phyloP scores from a whole-genome alignment of 441 rosid genomes.

The Sinapis alba region DNA sequence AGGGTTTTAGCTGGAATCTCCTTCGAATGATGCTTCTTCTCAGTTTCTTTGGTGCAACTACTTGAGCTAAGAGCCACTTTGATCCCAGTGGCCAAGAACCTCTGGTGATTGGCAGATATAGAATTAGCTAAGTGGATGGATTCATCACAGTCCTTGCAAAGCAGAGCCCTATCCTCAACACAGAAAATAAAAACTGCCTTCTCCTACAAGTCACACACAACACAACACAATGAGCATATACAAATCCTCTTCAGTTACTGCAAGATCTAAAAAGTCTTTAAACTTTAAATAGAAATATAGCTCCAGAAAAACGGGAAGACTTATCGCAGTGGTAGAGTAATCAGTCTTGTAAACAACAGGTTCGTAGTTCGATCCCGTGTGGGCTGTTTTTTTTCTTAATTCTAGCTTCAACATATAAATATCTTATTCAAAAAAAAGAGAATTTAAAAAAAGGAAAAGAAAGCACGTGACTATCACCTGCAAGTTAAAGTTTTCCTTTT shows the following conservation, averaged over 20 bases:
- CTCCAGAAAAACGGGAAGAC: too few species aligned
- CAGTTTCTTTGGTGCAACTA: conserved; percentile 52
- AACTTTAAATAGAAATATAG: too few species aligned
- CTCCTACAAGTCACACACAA: not conserved
- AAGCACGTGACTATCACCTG: too few species aligned
- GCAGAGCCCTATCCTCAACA: not conserved
- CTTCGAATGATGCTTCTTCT: conserved; percentile 42
- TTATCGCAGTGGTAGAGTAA: too few species aligned
- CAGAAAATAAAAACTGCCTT: not conserved
- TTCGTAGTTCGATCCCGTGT: too few species aligned
- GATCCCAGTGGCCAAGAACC: conserved; percentile 73
- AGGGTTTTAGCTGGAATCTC: conserved; percentile 44
- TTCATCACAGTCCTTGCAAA: not conserved
- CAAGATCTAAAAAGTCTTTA: too few species aligned
- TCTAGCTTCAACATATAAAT: too few species aligned
- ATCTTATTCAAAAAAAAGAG: too few species aligned
- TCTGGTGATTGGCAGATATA: conserved; percentile 53
- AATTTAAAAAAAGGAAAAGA: too few species aligned
- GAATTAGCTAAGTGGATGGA: not conserved
- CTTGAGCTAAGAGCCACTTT: conserved; percentile 70
- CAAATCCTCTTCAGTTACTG: not conserved
- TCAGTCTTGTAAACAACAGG: too few species aligned
- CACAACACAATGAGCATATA: not conserved
- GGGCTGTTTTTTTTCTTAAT: too few species aligned
- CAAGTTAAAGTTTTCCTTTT: too few species aligned